Base-by-base conservation (phyloP, 192 early-diverging fungal genomes). In the Gaertneriomyces sp. region DNA sequence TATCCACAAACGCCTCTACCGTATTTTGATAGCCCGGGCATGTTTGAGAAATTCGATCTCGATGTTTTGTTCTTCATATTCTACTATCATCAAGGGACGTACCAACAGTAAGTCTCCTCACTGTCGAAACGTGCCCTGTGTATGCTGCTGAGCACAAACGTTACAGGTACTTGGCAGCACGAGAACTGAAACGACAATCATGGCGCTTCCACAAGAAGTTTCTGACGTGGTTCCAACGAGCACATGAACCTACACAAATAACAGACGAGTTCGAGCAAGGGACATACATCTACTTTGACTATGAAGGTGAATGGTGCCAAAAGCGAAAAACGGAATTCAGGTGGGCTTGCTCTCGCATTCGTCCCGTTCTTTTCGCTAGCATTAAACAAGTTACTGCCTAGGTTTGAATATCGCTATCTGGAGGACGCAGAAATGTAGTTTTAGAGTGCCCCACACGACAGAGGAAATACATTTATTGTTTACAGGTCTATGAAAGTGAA, bases 181-280 rank as follows among this genome's bases (percentile, higher is more conserved):
- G 90, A 47, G 96, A 98, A 75, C 79, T 98, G 52, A 98, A 98
- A 72, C 88, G 91, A 67, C 95, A 96, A 62, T 91, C 90, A 25
- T 98, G 96, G 96, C 84, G 96, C 49, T 98, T 96, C 77, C 96
- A 98, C 74, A 98, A 95, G 81, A 93, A 96, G 82, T 96, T 93
- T 65, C 75, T 89, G 55, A 98, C 96, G 52, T 98, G 96, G 96
- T 98, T 98, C 80, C 96, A 98, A 76, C 87, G 96, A 14, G 93
- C 91, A 71, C 93, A 98, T 66, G 94, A 98, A 77, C 96, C 96
- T 46, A 90, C 89, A 73, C 85, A 86, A 10, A 95, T 96, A 53
- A 98, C 92, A 14, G 94, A 96, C 65, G 91, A 95, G 67, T 98
- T 91, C 79, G 96, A 98, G 76, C 90, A 92, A 72, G 96, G 96